These are phyloP conservation scores for Microdochium paspali DNA, from an alignment of 2,329 filamentous ascomycete genomes.

Conservation along the genomic window DNA sequence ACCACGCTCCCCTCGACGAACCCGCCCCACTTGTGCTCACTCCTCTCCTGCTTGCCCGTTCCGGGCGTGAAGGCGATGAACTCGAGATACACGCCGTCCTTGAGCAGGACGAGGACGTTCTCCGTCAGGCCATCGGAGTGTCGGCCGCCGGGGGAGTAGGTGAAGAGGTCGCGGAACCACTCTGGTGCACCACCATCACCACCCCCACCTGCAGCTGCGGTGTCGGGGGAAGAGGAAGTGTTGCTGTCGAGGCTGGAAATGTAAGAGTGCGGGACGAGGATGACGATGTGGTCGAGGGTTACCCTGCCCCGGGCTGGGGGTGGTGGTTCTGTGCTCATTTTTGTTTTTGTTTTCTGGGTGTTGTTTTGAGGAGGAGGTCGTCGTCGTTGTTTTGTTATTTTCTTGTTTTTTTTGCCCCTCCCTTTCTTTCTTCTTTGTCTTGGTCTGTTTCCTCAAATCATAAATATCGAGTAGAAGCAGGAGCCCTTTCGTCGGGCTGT, in stretches of 20 bases:
- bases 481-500: too few species aligned
- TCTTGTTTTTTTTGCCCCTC: too few species aligned
- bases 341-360: too few species aligned
- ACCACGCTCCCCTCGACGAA: constrained; percentile 39
- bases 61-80: constrained; percentile 51
- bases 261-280: constrained; percentile 45
- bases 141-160: constrained; percentile 47
- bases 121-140: constrained; percentile 51
- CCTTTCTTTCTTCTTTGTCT: too few species aligned
- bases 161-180: constrained; percentile 44
- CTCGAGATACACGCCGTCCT: constrained; percentile 58
- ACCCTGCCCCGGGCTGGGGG: neutral
- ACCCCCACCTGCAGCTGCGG: neutral
- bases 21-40: constrained; percentile 48
- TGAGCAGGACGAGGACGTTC: constrained; percentile 53
- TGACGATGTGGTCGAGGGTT: constrained; percentile 52
- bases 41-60: constrained; percentile 20
- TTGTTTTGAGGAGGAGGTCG: too few species aligned
- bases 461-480: too few species aligned
- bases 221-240: too few species aligned
- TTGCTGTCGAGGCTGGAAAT: constrained; percentile 29
- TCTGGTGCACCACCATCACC: constrained; percentile 25
- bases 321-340: too few species aligned
- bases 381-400: too few species aligned
- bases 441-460: too few species aligned